Conservation (phyloP, 2,329 filamentous ascomycete species). For the Colletotrichum somersetense region DNA sequence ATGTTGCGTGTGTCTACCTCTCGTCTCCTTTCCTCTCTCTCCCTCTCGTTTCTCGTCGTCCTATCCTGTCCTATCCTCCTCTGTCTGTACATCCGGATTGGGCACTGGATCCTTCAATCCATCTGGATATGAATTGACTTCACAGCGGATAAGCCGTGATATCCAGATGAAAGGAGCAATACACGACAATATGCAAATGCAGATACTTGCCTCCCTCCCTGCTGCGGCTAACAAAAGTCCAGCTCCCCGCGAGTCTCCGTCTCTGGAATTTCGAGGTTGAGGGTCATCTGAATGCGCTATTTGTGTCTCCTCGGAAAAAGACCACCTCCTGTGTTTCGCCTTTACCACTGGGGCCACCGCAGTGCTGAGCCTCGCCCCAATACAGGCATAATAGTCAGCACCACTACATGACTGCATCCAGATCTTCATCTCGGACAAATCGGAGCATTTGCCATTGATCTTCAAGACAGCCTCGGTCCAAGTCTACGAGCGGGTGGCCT, state of each 20-base stretch:
- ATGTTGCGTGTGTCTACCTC: constrained; percentile 6
- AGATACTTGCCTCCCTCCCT: neutral
- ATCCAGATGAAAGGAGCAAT: neutral
- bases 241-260: neutral
- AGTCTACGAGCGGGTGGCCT: neutral
- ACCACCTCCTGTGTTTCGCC: constrained; percentile 25
- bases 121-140: constrained; percentile 15
- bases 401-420: constrained; percentile 14
- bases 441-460: neutral
- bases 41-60: neutral
- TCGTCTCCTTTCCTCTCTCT: constrained; percentile 3
- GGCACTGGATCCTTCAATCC: constrained; percentile 22
- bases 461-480: neutral
- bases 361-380: constrained; percentile 37
- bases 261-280: neutral
- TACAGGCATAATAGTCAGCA: constrained; percentile 28
- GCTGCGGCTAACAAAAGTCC: neutral
- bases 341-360: constrained; percentile 19
- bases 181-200: neutral
- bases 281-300: constrained; percentile 24
- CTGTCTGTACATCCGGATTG: constrained; percentile 14
- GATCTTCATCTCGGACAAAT: neutral
- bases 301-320: constrained; percentile 21
- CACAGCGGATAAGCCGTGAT: constrained; percentile 3
- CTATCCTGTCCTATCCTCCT: constrained; percentile 19